phyloP scores from a whole-genome alignment of 2,329 filamentous ascomycete genomes.

The Stenocarpella maydis region DNA sequence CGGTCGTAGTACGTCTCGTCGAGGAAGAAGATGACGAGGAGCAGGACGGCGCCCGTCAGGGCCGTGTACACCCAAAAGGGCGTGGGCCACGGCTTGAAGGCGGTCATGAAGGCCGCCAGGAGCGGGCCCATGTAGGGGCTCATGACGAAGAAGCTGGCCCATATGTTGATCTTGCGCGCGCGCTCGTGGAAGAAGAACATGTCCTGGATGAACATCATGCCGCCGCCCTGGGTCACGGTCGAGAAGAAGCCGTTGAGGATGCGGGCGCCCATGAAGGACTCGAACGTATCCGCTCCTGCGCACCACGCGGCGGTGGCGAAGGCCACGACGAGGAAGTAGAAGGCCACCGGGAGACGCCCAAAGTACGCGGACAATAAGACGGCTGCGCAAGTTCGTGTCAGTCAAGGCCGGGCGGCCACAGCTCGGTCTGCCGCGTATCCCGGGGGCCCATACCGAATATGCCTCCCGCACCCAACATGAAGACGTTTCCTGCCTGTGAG shows the following conservation, averaged over 20 bases:
- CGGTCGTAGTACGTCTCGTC: slow-evolving; percentile 61
- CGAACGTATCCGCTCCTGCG: slow-evolving; percentile 52
- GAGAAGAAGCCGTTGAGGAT: slow-evolving; percentile 59
- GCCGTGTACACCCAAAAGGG: slow-evolving; percentile 58
- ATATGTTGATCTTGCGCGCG: slow-evolving; percentile 58
- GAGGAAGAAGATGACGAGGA: slow-evolving; percentile 51
- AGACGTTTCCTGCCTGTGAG: slow-evolving; percentile 60
- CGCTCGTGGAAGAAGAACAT: slow-evolving; percentile 68
- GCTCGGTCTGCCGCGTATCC: not conserved
- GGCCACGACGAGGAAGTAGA: slow-evolving; percentile 49
- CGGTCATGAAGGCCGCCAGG: slow-evolving; percentile 58
- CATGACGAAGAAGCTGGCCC: slow-evolving; percentile 52
- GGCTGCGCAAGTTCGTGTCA: slow-evolving; percentile 38
- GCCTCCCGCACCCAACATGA: slow-evolving; percentile 56
- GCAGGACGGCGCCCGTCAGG: slow-evolving; percentile 48
- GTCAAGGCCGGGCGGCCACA: not conserved
- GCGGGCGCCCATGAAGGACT: slow-evolving; percentile 57
- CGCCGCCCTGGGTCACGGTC: slow-evolving; percentile 53
- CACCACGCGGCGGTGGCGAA: slow-evolving; percentile 54
- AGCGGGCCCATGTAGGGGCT: slow-evolving; percentile 56
- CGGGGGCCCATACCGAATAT: slow-evolving; percentile 44
- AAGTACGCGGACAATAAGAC: slow-evolving; percentile 53
- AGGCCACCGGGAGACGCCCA: slow-evolving; percentile 54
- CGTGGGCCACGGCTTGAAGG: slow-evolving; percentile 53
- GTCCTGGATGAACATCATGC: slow-evolving; percentile 63